phyloP scores from a whole-genome alignment of 495 filamentous ascomycete genomes.

The Sordaria brevicollis region DNA sequence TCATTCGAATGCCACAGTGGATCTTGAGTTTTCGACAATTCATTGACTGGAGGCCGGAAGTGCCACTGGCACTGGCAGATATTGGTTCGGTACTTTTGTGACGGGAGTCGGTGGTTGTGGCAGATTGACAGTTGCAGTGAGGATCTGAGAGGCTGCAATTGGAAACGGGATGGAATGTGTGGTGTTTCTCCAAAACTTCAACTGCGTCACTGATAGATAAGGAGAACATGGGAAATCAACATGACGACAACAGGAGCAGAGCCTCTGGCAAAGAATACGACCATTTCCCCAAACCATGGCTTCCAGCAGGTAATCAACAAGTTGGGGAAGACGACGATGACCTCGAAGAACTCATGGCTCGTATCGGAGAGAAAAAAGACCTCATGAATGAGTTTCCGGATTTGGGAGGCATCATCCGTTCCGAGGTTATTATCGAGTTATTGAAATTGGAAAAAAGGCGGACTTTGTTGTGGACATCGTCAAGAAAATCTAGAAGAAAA shows the following conservation, averaged over 20 bases:
- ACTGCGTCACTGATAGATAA: neutral
- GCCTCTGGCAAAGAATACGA: neutral
- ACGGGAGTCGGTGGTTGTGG: neutral
- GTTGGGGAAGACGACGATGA: neutral
- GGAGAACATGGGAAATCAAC: neutral
- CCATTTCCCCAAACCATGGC: neutral
- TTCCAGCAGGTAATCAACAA: neutral
- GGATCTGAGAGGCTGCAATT: too few species aligned
- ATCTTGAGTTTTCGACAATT: constrained; percentile 1
- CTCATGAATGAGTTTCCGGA: neutral
- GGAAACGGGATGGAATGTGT: too few species aligned
- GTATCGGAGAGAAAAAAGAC: neutral
- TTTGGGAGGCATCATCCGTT: neutral
- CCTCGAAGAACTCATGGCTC: too few species aligned
- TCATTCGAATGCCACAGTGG: neutral
- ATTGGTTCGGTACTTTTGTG: constrained; percentile 16
- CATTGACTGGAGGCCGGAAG: neutral
- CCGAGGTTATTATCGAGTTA: neutral
- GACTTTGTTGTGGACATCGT: too few species aligned
- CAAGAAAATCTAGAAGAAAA: too few species aligned
- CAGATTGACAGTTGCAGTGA: neutral
- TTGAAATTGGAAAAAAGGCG: too few species aligned
- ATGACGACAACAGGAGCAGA: neutral
- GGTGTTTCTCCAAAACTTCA: neutral
- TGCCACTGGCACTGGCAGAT: neutral